These are phyloP conservation scores for Thalassiosira delicatula DNA, from an alignment of 352 stramenopile species.

Conservation along the genomic window DNA sequence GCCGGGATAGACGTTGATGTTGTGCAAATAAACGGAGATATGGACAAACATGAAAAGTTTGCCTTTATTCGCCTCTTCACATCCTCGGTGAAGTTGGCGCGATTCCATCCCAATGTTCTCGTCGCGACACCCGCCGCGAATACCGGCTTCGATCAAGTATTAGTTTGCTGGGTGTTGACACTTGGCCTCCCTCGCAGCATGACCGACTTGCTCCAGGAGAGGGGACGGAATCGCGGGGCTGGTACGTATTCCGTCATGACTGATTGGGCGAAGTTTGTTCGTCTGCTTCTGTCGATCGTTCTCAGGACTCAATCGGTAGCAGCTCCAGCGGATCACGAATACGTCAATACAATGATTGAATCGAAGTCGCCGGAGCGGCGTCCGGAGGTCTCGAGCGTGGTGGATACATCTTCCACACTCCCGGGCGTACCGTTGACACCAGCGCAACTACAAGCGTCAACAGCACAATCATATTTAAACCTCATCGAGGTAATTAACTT, in stretches of 20 bases:
- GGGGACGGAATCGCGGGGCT: background rate
- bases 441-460: background rate
- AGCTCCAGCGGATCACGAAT: background rate
- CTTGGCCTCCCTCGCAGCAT: constrained; percentile 3
- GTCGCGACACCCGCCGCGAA: constrained; percentile 1
- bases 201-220: background rate
- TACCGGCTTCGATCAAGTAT: constrained; percentile 14
- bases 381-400: background rate
- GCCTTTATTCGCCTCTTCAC: too few relatives aligned
- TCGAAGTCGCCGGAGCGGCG: background rate
- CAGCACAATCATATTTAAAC: background rate
- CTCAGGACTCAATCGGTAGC: background rate
- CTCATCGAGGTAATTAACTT: background rate
- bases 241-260: background rate
- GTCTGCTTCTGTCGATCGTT: background rate
- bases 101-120: background rate
- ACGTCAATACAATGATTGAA: background rate
- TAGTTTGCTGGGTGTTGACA: background rate
- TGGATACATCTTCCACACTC: background rate
- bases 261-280: background rate
- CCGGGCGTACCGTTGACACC: background rate
- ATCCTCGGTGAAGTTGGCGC: background rate
- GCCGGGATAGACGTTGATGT: background rate
- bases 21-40: constrained; percentile 2
- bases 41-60: constrained; percentile 29